Conservation (phyloP, 78 protist genomes). For the Tieghemostelium lacteum region DNA sequence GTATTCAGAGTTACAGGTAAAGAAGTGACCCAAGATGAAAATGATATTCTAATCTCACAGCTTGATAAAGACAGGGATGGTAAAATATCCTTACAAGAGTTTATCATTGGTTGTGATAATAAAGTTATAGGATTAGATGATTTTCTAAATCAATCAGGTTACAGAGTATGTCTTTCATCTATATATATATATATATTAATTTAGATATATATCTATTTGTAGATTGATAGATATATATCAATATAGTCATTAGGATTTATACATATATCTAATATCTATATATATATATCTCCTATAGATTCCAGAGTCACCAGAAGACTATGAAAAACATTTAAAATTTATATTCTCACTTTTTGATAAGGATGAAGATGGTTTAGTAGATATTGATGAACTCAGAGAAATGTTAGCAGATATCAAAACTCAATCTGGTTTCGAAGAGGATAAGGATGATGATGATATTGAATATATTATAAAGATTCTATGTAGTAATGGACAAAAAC, state of each 20-base stretch:
- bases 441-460: constrained; percentile 55
- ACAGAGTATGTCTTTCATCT: too few species aligned
- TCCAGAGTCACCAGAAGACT: constrained; percentile 21
- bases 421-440: constrained; percentile 31
- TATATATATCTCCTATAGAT: too few species aligned
- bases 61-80: constrained; percentile 52
- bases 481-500: constrained; percentile 7
- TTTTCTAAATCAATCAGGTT: neutral
- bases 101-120: constrained; percentile 35
- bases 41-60: neutral
- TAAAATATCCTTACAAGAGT: constrained; percentile 50
- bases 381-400: constrained; percentile 36
- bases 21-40: constrained; percentile 15
- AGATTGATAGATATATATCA: too few species aligned
- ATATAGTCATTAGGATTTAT: too few species aligned
- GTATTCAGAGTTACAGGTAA: constrained; percentile 56
- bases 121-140: constrained; percentile 15
- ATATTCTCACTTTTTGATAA: constrained; percentile 50
- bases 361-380: constrained; percentile 65
- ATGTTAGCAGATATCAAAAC: constrained; percentile 57
- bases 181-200: too few species aligned
- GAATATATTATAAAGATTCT: constrained; percentile 50
- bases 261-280: too few species aligned
- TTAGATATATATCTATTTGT: too few species aligned
- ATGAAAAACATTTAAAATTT: constrained; percentile 52